Evolutionary conservation across 306 rosid species (phyloP), one percentile per base, ranked within the genome.

Genomic region (Mimosa pudica): DNA sequence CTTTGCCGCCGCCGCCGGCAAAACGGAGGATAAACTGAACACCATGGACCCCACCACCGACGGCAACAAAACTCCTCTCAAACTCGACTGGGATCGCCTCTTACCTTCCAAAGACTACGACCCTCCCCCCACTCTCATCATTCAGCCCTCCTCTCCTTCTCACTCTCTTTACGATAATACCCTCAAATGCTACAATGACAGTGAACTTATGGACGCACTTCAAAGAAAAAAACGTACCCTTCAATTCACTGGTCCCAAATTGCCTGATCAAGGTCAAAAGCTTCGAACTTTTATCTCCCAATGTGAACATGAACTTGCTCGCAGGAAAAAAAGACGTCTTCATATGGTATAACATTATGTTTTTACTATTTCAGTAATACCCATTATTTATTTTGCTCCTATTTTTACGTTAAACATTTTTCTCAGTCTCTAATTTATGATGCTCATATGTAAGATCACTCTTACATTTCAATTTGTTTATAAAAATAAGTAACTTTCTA

Each of bases 181-280:
- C 41, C 57, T 70, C 11, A 36, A 20, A 70, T 1, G 38, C 4
- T 11, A 10, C 5, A 70, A 11, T 12, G 74, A 70, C 20, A 38
- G 57, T 47, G 57, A 45, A 0, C 74, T 70, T 18, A 45, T 1
- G 10, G 74, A 70, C 0, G 0, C 6, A 14, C n/a, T 70, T 11
- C 54, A 6, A 49, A 46, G 41, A 36, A 70, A 20, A 45, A 70
- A 45, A 11, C 2, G 10, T 33, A 70, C 55, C 41, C 41, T 70
- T 4, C 55, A 20, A 33, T 0, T 5, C 57, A 12, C n/a, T 44
- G 55, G 38, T 12, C 18, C 10, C 4, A 70, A 10, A 24, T 45
- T 70, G 74, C 41, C 57, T 45, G 74, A 70, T 10, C 45, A 45
- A 70, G 74, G 74, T 6, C 55, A 70, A 45, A 70, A 70, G 46